Conservation (phyloP, 1,284 basidiomycete genomes). For the Caloboletus firmus region DNA sequence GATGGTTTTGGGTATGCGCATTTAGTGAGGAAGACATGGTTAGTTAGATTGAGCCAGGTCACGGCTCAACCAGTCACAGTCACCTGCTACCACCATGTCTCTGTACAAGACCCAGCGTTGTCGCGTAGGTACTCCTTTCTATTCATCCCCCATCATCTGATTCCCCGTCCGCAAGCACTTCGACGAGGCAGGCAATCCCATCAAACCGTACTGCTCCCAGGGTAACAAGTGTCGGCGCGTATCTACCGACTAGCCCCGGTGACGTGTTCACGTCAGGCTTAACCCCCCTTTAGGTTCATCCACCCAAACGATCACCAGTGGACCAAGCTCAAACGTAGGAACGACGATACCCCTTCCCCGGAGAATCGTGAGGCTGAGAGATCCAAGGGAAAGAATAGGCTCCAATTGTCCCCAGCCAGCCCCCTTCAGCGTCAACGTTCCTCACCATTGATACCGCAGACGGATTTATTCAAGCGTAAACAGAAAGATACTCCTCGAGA, state of each 20-base stretch:
- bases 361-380: slow-evolving; percentile 18
- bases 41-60: slow-evolving; percentile 7
- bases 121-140: slow-evolving; percentile 39
- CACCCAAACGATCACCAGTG: slow-evolving; percentile 51
- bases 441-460: slow-evolving; percentile 33
- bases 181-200: slow-evolving; percentile 41
- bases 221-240: slow-evolving; percentile 50
- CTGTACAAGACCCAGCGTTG: slow-evolving; percentile 47
- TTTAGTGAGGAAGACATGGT: not conserved
- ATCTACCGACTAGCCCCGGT: slow-evolving; percentile 8
- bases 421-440: slow-evolving; percentile 27
- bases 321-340: slow-evolving; percentile 34
- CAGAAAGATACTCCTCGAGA: slow-evolving; percentile 27
- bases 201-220: slow-evolving; percentile 45
- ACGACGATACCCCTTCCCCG: slow-evolving; percentile 16
- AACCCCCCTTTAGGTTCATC: slow-evolving; percentile 44
- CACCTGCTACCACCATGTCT: slow-evolving; percentile 29
- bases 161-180: slow-evolving; percentile 40
- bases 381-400: slow-evolving; percentile 27
- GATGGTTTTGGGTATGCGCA: not conserved
- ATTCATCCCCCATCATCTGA: slow-evolving; percentile 8
- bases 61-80: slow-evolving; percentile 25
- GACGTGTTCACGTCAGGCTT: slow-evolving; percentile 8
- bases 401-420: slow-evolving; percentile 22
- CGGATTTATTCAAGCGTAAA: slow-evolving; percentile 35